Percentiles rank a stretch among this genome's conserved stretches.
These are phyloP conservation scores for Sarocladiaceae sp. DNA, from an alignment of 2,329 filamentous ascomycete genomes.

Conservation along the genomic window DNA sequence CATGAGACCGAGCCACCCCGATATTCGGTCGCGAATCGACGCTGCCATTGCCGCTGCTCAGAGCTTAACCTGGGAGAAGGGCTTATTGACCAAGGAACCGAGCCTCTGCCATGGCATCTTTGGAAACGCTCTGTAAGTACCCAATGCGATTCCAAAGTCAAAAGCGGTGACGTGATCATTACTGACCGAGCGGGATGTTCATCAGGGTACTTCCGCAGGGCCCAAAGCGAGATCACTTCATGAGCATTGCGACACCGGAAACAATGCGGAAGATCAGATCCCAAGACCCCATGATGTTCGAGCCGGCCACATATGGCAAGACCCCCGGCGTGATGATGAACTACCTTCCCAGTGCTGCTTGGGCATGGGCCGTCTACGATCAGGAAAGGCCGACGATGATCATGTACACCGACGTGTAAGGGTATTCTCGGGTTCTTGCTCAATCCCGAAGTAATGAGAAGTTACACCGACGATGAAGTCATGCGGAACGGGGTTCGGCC, in stretches of 20 bases:
- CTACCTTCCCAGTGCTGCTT: slow-evolving; percentile 30
- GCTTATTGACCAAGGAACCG: slow-evolving; percentile 56
- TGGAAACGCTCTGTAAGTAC: slow-evolving; percentile 55
- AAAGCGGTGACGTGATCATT: no score
- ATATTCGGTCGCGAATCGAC: slow-evolving; percentile 34
- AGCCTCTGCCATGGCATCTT: slow-evolving; percentile 61
- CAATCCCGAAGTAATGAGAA: not conserved
- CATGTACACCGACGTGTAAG: slow-evolving; percentile 29
- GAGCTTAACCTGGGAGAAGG: slow-evolving; percentile 48
- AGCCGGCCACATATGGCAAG: slow-evolving; percentile 30
- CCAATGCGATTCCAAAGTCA: no score
- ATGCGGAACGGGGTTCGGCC: slow-evolving; percentile 3
- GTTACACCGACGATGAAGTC: no score
- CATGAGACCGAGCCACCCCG: slow-evolving; percentile 30
- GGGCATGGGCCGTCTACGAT: slow-evolving; percentile 30
- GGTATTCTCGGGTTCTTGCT: not conserved
- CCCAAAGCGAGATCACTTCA: slow-evolving; percentile 43
- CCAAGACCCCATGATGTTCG: slow-evolving; percentile 26
- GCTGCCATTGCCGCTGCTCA: slow-evolving; percentile 43
- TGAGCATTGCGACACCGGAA: slow-evolving; percentile 50
- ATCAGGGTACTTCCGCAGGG: slow-evolving; percentile 25
- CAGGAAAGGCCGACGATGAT: slow-evolving; percentile 27
- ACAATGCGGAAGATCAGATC: slow-evolving; percentile 40
- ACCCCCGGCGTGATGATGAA: slow-evolving; percentile 25
- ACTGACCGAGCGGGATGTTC: not conserved